These are phyloP conservation scores for Colletotrichum incanum DNA, from an alignment of 2,329 filamentous ascomycete species.

Conservation along the genomic window DNA sequence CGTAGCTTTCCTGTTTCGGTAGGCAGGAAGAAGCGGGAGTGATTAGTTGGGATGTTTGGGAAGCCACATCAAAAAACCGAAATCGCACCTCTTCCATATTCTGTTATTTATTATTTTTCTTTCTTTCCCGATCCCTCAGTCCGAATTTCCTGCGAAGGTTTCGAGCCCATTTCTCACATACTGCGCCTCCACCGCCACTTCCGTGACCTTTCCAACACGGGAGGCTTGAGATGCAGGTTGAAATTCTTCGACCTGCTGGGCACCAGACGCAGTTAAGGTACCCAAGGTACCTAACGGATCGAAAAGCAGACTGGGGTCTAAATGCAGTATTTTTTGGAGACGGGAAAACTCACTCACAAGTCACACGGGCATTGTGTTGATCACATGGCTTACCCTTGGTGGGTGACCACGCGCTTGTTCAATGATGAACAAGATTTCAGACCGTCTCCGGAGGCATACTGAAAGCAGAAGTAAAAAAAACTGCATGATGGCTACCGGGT, in stretches of 20 bases:
- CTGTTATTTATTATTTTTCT: no score
- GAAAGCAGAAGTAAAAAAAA: no score
- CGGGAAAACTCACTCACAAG: not conserved
- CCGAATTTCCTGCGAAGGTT: not conserved
- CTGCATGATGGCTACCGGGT: no score
- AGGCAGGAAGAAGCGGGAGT: not conserved
- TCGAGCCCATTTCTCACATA: not conserved
- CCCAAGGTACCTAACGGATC: not conserved
- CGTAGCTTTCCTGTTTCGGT: constrained; percentile 6
- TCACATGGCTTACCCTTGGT: no score
- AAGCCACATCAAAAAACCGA: not conserved
- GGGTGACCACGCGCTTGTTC: no score
- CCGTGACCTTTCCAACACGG: not conserved
- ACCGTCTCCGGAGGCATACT: no score
- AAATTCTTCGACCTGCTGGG: not conserved
- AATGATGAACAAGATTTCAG: no score
- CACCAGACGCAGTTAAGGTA: not conserved
- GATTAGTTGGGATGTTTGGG: constrained; percentile 1
- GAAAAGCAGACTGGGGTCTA: not conserved
- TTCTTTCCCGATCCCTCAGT: not conserved
- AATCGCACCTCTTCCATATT: not conserved
- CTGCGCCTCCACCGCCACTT: not conserved
- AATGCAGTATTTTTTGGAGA: not conserved
- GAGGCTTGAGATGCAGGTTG: not conserved
- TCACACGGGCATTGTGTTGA: no score